Evolutionary conservation across 148 eudicot species (phyloP).

Genomic region (Spergularia bocconei): DNA sequence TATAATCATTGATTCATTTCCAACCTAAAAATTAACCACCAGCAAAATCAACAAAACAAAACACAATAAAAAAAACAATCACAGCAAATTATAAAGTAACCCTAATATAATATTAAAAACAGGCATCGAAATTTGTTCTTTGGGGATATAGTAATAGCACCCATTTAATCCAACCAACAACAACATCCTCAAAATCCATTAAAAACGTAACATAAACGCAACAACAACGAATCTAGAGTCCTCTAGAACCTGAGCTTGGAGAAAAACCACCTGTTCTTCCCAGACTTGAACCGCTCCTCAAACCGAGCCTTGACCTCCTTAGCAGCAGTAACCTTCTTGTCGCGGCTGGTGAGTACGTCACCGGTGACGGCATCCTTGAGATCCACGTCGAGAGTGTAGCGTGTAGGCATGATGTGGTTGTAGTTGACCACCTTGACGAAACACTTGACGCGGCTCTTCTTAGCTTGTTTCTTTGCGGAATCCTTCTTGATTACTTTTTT

Average conservation of each 20-base stretch:
- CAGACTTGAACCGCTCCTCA: constrained; percentile 30
- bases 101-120: too few species aligned
- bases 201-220: too few species aligned
- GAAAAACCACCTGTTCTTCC: constrained; percentile 9
- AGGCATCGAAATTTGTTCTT: too few species aligned
- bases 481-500: constrained; percentile 22
- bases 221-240: too few species aligned
- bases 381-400: constrained; percentile 26
- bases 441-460: constrained; percentile 20
- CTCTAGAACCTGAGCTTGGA: not conserved
- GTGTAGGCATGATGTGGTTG: constrained; percentile 30
- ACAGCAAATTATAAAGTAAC: too few species aligned
- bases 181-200: too few species aligned
- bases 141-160: too few species aligned
- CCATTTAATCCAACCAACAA: too few species aligned
- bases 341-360: not conserved
- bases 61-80: too few species aligned
- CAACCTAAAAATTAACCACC: too few species aligned
- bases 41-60: too few species aligned
- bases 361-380: constrained; percentile 14
- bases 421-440: constrained; percentile 19
- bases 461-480: constrained; percentile 22
- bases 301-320: constrained; percentile 16
- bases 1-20: too few species aligned
- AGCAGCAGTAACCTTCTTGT: constrained; percentile 29